These are phyloP conservation scores for Nicotiana knightiana DNA, from an alignment of 257 asterid genomes.

Conservation along the genomic window DNA sequence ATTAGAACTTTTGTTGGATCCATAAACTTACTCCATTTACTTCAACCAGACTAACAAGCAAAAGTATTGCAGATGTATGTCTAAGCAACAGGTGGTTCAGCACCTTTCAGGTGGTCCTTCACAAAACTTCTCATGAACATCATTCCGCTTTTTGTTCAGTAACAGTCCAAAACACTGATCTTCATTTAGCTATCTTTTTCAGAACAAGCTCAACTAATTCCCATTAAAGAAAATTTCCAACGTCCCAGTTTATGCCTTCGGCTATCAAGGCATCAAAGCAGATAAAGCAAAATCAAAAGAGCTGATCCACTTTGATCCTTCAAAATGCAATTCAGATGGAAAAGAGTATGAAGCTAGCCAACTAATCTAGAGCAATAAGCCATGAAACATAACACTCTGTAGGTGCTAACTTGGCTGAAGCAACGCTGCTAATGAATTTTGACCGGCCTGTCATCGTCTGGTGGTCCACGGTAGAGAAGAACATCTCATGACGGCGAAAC, in stretches of 20 bases:
- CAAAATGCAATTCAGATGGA: neutral
- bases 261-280: constrained; percentile 1
- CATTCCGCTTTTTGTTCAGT: neutral
- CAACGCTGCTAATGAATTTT: neutral
- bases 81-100: neutral
- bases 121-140: neutral
- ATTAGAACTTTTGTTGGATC: neutral
- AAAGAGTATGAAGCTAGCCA: neutral
- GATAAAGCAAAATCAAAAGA: constrained; percentile 1
- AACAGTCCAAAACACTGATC: neutral
- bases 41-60: neutral
- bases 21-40: neutral
- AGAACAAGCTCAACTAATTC: neutral
- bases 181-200: neutral
- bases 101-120: neutral
- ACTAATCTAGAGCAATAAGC: neutral
- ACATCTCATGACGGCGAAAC: constrained; percentile 5
- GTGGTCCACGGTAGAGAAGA: constrained; percentile 4
- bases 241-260: neutral
- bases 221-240: neutral
- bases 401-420: neutral
- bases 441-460: constrained; percentile 1
- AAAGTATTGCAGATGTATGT: neutral
- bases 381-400: neutral
- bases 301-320: neutral